Conservation (phyloP, 257 asterid species). For the Gentiana macrophylla region DNA sequence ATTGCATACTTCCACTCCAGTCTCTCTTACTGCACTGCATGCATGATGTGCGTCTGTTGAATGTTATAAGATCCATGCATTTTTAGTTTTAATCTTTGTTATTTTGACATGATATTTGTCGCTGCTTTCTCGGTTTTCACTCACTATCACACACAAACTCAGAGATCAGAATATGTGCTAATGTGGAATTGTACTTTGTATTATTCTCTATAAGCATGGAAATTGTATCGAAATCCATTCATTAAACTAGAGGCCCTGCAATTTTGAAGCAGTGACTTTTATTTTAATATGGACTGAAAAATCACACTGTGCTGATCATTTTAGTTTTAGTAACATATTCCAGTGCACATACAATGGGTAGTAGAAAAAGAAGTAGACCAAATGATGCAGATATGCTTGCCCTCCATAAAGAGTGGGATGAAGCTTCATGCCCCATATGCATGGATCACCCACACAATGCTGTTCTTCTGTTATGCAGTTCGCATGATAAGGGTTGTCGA, state of each 20-base stretch:
- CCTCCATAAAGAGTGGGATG: conserved; percentile 84
- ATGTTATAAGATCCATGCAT: too few species aligned
- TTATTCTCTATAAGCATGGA: too few species aligned
- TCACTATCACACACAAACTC: too few species aligned
- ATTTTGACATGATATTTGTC: too few species aligned
- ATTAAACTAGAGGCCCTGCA: not conserved
- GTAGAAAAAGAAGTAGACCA: conserved; percentile 84
- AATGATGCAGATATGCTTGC: conserved; percentile 56
- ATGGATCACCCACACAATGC: conserved; percentile 84
- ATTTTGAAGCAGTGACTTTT: not conserved
- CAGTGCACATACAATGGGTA: conserved; percentile 84
- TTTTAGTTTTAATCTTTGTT: too few species aligned
- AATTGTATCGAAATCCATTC: not conserved
- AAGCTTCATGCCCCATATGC: conserved; percentile 83
- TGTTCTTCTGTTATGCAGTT: conserved; percentile 83
- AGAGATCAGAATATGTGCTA: too few species aligned
- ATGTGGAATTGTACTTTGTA: too few species aligned
- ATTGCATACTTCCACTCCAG: too few species aligned
- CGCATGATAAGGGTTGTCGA: conserved; percentile 80
- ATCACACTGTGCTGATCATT: conserved; percentile 26
- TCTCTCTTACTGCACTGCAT: too few species aligned
- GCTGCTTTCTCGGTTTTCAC: too few species aligned
- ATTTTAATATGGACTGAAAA: conserved; percentile 6
- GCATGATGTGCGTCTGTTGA: too few species aligned
- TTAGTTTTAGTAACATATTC: conserved; percentile 45